A percentile compares a stretch with the other conserved stretches of the same genome.
phyloP scores from a whole-genome alignment of 768 basidiomycete species.

The Psilocybe subaeruginosa region DNA sequence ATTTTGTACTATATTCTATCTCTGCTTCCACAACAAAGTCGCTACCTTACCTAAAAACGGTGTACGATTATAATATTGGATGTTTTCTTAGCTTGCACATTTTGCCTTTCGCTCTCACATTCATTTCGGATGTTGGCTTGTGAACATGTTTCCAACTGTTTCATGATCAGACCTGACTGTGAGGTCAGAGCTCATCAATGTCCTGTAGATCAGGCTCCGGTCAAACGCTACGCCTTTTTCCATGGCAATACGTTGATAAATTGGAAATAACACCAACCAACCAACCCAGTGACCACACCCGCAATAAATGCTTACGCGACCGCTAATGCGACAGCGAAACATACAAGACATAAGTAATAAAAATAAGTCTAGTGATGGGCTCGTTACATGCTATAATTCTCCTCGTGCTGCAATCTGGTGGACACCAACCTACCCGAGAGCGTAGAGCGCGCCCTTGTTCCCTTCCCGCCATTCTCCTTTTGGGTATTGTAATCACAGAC shows the following conservation, averaged over 20 bases:
- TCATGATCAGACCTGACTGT: not conserved
- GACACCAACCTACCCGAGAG: too few species aligned
- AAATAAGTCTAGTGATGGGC: not conserved
- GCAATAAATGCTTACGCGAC: not conserved
- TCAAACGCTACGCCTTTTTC: slow-evolving; percentile 4
- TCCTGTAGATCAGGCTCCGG: slow-evolving; percentile 1
- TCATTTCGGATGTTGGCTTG: not conserved
- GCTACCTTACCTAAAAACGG: not conserved
- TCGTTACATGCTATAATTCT: not conserved
- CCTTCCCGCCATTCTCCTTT: not conserved
- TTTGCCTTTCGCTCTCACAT: not conserved
- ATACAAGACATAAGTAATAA: not conserved
- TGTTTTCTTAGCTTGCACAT: not conserved
- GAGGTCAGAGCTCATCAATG: slow-evolving; percentile 5
- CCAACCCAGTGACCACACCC: not conserved
- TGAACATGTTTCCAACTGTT: not conserved
- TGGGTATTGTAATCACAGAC: not conserved
- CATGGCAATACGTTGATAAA: slow-evolving; percentile 7
- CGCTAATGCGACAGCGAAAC: not conserved
- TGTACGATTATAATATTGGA: not conserved
- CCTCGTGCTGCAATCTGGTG: too few species aligned
- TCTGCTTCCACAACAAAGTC: not conserved
- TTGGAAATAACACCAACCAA: slow-evolving; percentile 1
- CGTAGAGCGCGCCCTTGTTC: not conserved
- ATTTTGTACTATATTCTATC: not conserved